Base-by-base conservation (phyloP, 352 stramenopile species). In the Phytophthora pseudosyringae region DNA sequence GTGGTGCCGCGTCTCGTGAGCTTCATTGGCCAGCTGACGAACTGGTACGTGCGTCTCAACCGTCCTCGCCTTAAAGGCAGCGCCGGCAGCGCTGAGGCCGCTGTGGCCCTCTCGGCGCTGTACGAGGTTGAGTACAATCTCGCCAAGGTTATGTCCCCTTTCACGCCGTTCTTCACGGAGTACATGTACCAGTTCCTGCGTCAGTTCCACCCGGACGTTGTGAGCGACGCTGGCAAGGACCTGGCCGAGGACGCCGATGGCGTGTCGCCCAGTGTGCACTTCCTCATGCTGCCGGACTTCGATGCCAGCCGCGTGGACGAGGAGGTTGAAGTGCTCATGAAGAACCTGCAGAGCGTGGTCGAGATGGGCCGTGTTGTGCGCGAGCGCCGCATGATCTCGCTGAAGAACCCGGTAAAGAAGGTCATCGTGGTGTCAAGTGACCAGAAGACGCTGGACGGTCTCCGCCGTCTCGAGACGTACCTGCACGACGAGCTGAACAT, bases 41-140 rank as follows among this genome's bases (percentile, higher is more conserved):
- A 99, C 83, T 99, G 97, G 97, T 99, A 99, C 79, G 96, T 99
- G 36, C 95, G 98, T 39, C 83, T 99, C 16, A 99, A 99, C 85
- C 94, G 98, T 40, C 89, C 95, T 56, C 93, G 98, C 13, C 89
- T 99, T 44, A 99, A 99, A 88, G 97, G 97, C 52, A 80, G 80
- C 26, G 89, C 97, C 16, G 93, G 90, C 31, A 94, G 97, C 40
- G 91, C 92, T 6, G 91, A 93, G 38, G 81, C 88, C 4, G 79
- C 84, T 50, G 68, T 94, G 4, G 89, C 90, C 18, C 79, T 98
- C 26, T 98, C 97, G 62, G 88, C 97, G 13, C 81, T 99, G n/a
- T 99, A 99, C 78, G 97, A 99, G 75, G 97, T 99, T 16, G 85
- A 99, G 45, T 92, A 99, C 71, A 94, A 93, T 69, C 87, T 94